phyloP scores from a whole-genome alignment of 768 basidiomycete species.

The Kwoniella bestiolae region DNA sequence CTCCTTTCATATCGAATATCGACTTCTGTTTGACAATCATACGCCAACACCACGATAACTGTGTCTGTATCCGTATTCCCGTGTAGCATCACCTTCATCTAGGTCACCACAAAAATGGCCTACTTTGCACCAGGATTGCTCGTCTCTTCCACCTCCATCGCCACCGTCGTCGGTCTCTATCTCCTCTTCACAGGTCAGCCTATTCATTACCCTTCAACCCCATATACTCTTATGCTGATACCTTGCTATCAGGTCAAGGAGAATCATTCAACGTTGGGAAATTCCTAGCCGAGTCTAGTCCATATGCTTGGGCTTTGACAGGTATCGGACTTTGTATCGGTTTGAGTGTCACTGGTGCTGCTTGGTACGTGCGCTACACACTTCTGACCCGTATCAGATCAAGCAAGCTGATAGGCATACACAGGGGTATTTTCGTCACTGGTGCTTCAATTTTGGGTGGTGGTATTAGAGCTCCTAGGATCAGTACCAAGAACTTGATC shows the following conservation, averaged over 20 bases:
- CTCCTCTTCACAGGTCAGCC: constrained; percentile 82
- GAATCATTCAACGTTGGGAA: constrained; percentile 92
- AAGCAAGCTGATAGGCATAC: neutral
- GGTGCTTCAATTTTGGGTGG: constrained; percentile 96
- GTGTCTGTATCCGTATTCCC: no score
- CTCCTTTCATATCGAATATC: neutral
- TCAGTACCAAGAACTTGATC: constrained; percentile 96
- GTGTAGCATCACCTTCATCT: neutral
- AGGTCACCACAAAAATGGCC: constrained; percentile 43
- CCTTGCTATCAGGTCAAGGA: constrained; percentile 67
- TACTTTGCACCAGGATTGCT: constrained; percentile 48
- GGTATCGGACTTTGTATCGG: constrained; percentile 94
- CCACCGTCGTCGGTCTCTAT: constrained; percentile 73
- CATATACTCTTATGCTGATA: neutral
- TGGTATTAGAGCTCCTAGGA: constrained; percentile 89
- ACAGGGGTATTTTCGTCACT: constrained; percentile 96
- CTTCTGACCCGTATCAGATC: neutral
- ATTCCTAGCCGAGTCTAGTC: constrained; percentile 91
- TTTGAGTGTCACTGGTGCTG: constrained; percentile 89
- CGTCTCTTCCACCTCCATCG: constrained; percentile 40
- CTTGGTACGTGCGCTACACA: constrained; percentile 69
- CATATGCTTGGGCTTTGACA: constrained; percentile 87
- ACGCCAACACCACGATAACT: no score
- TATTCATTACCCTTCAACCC: neutral
- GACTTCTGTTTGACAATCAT: no score